Evolutionary conservation across 2,329 filamentous ascomycete genomes (phyloP), one percentile per base, ranked within the genome.

Genomic region (Elsinoe ampelina): DNA sequence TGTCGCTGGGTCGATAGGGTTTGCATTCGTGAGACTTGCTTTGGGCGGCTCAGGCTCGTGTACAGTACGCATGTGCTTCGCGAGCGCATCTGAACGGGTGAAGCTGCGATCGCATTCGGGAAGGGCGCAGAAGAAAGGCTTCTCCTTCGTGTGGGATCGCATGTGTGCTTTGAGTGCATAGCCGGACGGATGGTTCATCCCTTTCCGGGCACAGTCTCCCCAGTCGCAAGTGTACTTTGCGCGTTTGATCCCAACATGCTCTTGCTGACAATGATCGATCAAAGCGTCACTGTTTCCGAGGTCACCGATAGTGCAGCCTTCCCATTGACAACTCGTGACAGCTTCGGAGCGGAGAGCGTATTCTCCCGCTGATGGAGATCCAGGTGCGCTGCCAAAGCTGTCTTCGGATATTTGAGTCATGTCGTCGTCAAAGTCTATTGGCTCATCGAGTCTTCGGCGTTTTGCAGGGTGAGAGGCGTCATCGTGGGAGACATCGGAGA

Each of bases 201-300:
- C 89, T 74, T 95, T 97, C 60, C 91, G 77, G 55, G 79, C 80
- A 70, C 93, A 98, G 63, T 92, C 92, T 59, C 81, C 83, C 93
- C 93, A 98, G 73, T 97, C 92, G 73, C 93, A 98, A n/a, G 89
- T 90, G 70, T 97, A 97, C 71, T 93, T 95, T 74, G 95, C 95
- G 74, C 93, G 88, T 56, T 91, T 83, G 60, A 85, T 89, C 8
- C 67, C 68, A 66, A 97, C 95, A 72, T 98, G 93, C 58, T 92
- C 89, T 66, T 90, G 86, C 72, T 97, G 92, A 41, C 78, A 72
- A 63, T 79, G 76, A 58, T 72, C 68, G 54, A 79, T 76, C 43
- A 79, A 67, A 22, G 73, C 73, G 61, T 79, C 76, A 69, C 78
- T 78, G 62, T 79, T 78, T 32, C 71, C 69, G 30, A 76, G 65